Base-by-base conservation (phyloP, 2,329 filamentous ascomycete genomes). In the Aschersonia sp. region DNA sequence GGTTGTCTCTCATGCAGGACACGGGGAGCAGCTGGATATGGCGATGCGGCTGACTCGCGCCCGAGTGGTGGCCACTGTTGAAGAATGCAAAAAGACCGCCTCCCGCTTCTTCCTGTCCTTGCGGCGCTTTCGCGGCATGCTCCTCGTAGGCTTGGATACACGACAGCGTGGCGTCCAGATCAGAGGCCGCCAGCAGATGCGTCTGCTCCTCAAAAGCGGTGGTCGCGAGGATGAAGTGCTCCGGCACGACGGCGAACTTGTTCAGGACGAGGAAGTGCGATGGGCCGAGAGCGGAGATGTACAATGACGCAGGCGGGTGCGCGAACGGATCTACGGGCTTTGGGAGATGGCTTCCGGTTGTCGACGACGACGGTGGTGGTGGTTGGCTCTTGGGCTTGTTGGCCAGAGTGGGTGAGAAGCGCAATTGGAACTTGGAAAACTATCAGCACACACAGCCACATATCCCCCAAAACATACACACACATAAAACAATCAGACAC, bases 181-280 rank as follows among this genome's bases (percentile, higher is more conserved):
- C 83, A 30, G 64, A 66, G 10, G 65, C 60, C 45, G 81, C 79
- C 2, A 87, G 68, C 5, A 81, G 57, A 53, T 82, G 67, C 2
- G 76, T 79, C 66, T 87, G 83, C n/a, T 67, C 65, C 57, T 77
- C 75, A 59, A 80, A 79, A 1, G 65, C 61, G n/a, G 65, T 74
- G 0, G 83, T 87, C 0, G 78, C 75, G 44, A 87, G 71, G 54
- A 87, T 84, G 58, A 84, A 84, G 63, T 87, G 83, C 55, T 80
- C 72, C 0, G 76, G 73, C 35, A 84, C 80, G 45, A 87, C 65
- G 45, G 83, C 81, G 55, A 83, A 87, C 61, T 87, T 87, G 68
- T 87, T 87, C 41, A 87, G 67, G 1, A 87, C 76, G 41, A 87
- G 69, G 49, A 73, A 70, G 60, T 87, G 82, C 7, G 66, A 61